Percentiles rank a stretch among this genome's conserved stretches.
phyloP scores from a whole-genome alignment of 225 moss, liverwort and hornwort genomes.

The Ulota crispa region DNA sequence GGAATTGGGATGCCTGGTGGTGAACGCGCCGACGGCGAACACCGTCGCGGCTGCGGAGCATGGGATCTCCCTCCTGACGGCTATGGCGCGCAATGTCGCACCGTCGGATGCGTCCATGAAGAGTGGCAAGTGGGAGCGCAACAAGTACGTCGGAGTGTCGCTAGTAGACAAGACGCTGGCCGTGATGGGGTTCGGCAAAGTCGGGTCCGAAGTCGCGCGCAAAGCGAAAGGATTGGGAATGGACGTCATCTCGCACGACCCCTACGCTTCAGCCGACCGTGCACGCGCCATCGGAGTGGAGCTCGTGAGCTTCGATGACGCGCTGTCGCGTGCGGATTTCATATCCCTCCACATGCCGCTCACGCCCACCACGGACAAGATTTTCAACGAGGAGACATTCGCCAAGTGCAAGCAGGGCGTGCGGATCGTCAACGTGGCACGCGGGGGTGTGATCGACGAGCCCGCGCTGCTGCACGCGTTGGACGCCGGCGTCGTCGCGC shows the following conservation, averaged over 20 bases:
- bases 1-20: constrained; percentile 90
- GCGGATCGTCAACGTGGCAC: constrained; percentile 84
- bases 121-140: constrained; percentile 62
- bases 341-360: constrained; percentile 94
- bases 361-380: constrained; percentile 77
- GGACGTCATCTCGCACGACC: constrained; percentile 85
- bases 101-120: constrained; percentile 80
- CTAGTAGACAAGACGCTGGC: constrained; percentile 92
- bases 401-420: constrained; percentile 79
- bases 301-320: constrained; percentile 84
- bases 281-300: constrained; percentile 89
- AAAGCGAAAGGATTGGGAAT: constrained; percentile 89
- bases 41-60: constrained; percentile 98
- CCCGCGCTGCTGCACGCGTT: constrained; percentile 80
- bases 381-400: constrained; percentile 76
- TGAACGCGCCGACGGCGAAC: constrained; percentile 96
- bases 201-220: constrained; percentile 93
- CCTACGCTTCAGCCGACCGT: constrained; percentile 89
- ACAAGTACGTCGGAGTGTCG: constrained; percentile 88
- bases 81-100: constrained; percentile 83
- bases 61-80: constrained; percentile 83
- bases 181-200: constrained; percentile 98
- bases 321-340: constrained; percentile 74
- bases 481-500: constrained; percentile 79
- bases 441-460: constrained; percentile 97